These are phyloP conservation scores for Dipodascus geniculatus DNA, from an alignment of 805 yeast genomes.

Conservation along the genomic window DNA sequence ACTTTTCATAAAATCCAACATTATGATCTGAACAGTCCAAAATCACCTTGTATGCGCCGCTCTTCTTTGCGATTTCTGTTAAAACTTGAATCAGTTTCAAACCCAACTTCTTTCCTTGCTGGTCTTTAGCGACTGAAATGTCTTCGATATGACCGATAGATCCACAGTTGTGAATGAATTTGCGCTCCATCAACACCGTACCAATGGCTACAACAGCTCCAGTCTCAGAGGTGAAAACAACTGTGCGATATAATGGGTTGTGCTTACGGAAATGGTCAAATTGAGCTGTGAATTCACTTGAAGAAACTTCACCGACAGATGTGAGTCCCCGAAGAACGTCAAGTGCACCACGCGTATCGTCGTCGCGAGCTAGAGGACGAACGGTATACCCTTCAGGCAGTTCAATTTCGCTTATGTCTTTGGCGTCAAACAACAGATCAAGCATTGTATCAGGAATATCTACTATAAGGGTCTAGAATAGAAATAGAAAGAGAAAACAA, in stretches of 20 bases:
- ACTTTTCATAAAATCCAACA: conserved; percentile 76
- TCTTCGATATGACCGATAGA: conserved; percentile 91
- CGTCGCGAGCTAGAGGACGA: conserved; percentile 43
- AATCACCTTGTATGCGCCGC: conserved; percentile 79
- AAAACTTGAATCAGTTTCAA: conserved; percentile 49
- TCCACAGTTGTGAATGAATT: conserved; percentile 73
- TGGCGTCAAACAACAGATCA: conserved; percentile 14
- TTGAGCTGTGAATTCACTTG: conserved; percentile 37
- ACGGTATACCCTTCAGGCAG: conserved; percentile 58
- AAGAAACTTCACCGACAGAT: conserved; percentile 63
- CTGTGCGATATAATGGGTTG: conserved; percentile 47
- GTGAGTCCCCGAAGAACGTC: conserved; percentile 60
- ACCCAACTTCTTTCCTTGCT: conserved; percentile 83
- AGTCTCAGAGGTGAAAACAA: conserved; percentile 47
- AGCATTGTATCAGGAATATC: conserved; percentile 4
- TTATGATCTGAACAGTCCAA: conserved; percentile 81
- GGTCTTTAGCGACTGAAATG: conserved; percentile 60
- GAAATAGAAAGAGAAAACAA: not conserved
- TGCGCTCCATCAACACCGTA: conserved; percentile 64
- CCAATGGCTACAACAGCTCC: conserved; percentile 73
- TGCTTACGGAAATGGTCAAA: conserved; percentile 46
- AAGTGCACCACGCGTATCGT: conserved; percentile 51
- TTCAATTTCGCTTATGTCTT: conserved; percentile 18
- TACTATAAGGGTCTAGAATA: no score
- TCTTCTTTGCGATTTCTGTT: conserved; percentile 42